Conservation (phyloP, 1,284 basidiomycete species). For the Pyrrhoderma noxium region DNA sequence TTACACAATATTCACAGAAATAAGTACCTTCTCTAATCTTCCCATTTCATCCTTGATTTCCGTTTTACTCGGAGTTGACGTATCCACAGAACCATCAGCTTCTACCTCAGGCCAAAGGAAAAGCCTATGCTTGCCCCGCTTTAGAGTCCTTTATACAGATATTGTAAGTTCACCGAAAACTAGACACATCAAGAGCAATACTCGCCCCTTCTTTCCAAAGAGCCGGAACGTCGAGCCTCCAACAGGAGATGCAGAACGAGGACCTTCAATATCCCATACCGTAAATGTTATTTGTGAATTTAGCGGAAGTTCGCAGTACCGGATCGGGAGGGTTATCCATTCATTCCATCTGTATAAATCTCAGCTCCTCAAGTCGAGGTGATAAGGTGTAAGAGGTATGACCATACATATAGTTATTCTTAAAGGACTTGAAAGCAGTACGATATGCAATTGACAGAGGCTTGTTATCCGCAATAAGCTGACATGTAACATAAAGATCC, state of each 20-base stretch:
- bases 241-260: conserved; percentile 66
- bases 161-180: conserved; percentile 1
- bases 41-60: conserved; percentile 86
- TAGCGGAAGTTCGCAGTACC: conserved; percentile 85
- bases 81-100: conserved; percentile 79
- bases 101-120: conserved; percentile 77
- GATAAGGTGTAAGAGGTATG: neutral
- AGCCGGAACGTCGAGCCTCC: conserved; percentile 87
- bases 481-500: conserved; percentile 88
- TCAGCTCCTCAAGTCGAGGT: neutral
- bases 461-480: conserved; percentile 89
- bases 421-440: conserved; percentile 91
- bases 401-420: conserved; percentile 68
- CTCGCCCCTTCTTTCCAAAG: conserved; percentile 84
- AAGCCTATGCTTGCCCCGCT: conserved; percentile 86
- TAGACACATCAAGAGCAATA: neutral
- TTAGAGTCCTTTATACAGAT: conserved; percentile 72
- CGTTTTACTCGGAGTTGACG: conserved; percentile 82
- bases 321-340: conserved; percentile 85
- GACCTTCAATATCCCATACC: conserved; percentile 87
- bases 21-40: conserved; percentile 77
- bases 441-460: conserved; percentile 85
- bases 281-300: conserved; percentile 89
- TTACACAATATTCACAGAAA: neutral
- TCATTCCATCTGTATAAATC: conserved; percentile 78